Percentiles rank a stretch among this genome's conserved stretches.
These are phyloP conservation scores for Zygosaccharomyces kombuchaensis DNA, from an alignment of 805 yeast species.

Conservation along the genomic window DNA sequence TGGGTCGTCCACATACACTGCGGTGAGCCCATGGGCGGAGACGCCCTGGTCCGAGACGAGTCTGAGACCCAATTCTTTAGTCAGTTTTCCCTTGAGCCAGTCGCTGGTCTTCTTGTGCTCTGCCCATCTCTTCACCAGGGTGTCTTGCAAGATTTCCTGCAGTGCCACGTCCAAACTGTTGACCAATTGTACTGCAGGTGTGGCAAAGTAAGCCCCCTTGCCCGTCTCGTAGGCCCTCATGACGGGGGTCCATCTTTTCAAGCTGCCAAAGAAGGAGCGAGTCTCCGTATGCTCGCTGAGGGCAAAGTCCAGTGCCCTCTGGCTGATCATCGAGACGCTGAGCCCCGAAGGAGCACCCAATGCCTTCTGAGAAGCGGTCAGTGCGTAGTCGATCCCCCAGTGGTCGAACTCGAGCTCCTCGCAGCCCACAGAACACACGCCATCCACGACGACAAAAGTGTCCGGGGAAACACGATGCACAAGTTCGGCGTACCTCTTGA, in stretches of 20 bases:
- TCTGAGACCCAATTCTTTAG: slow-evolving; percentile 57
- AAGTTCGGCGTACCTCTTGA: slow-evolving; percentile 55
- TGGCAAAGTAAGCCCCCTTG: slow-evolving; percentile 77
- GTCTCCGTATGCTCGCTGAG: slow-evolving; percentile 36
- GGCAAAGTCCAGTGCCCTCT: slow-evolving; percentile 66
- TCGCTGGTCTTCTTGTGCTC: slow-evolving; percentile 60
- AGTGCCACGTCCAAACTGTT: slow-evolving; percentile 77
- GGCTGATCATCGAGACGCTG: slow-evolving; percentile 69
- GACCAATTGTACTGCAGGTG: slow-evolving; percentile 87
- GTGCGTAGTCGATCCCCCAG: slow-evolving; percentile 85
- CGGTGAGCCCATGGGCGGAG: slow-evolving; percentile 87
- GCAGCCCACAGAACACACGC: slow-evolving; percentile 91
- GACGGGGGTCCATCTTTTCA: slow-evolving; percentile 84
- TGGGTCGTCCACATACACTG: slow-evolving; percentile 69
- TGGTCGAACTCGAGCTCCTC: slow-evolving; percentile 79
- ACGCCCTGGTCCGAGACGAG: slow-evolving; percentile 58
- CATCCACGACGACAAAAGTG: slow-evolving; percentile 82
- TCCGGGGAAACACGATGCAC: slow-evolving; percentile 69
- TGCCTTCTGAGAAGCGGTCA: slow-evolving; percentile 95
- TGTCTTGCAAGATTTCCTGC: slow-evolving; percentile 56
- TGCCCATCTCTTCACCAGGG: slow-evolving; percentile 55
- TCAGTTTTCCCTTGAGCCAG: slow-evolving; percentile 55
- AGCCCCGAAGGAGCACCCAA: slow-evolving; percentile 93
- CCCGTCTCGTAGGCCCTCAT: slow-evolving; percentile 83
- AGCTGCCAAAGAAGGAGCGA: slow-evolving; percentile 48